A percentile compares a stretch with the other conserved stretches of the same genome.
These are phyloP conservation scores for Podospora sp. DNA, from an alignment of 495 filamentous ascomycete genomes.

Conservation along the genomic window DNA sequence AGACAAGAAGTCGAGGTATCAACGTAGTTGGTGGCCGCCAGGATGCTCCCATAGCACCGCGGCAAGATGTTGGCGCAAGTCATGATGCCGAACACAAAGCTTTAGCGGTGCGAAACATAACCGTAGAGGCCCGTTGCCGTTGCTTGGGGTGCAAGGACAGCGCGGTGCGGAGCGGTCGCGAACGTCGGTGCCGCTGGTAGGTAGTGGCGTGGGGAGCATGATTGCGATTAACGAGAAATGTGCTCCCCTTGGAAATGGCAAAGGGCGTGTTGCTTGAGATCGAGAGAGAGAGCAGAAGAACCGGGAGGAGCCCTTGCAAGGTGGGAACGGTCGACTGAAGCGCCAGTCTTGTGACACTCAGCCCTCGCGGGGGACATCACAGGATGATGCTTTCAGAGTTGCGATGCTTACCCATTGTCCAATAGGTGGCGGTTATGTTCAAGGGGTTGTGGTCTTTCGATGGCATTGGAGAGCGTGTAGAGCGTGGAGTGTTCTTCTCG, in stretches of 20 bases:
- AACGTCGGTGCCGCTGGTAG: constrained; percentile 18
- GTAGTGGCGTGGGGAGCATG: constrained; percentile 17
- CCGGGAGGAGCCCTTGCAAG: background rate
- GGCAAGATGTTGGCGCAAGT: constrained; percentile 22
- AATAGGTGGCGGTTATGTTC: background rate
- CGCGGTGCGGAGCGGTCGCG: constrained; percentile 13
- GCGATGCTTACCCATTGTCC: background rate
- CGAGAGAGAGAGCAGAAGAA: background rate
- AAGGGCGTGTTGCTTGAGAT: background rate
- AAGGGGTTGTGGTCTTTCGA: background rate
- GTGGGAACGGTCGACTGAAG: background rate
- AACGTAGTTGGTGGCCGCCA: constrained; percentile 3
- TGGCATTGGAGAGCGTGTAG: too few species aligned
- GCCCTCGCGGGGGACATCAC: background rate
- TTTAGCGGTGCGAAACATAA: background rate
- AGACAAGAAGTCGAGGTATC: constrained; percentile 16
- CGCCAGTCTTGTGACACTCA: background rate
- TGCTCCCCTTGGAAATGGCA: background rate
- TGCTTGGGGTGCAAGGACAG: constrained; percentile 22
- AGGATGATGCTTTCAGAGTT: background rate
- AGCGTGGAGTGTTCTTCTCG: background rate
- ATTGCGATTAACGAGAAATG: background rate
- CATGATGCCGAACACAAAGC: background rate
- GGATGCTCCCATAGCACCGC: constrained; percentile 16
- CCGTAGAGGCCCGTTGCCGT: constrained; percentile 21